Evolutionary conservation across 164 flowering plant genomes (phyloP), one percentile per base, ranked within the genome.

Genomic region (Hamamelis virginiana): DNA sequence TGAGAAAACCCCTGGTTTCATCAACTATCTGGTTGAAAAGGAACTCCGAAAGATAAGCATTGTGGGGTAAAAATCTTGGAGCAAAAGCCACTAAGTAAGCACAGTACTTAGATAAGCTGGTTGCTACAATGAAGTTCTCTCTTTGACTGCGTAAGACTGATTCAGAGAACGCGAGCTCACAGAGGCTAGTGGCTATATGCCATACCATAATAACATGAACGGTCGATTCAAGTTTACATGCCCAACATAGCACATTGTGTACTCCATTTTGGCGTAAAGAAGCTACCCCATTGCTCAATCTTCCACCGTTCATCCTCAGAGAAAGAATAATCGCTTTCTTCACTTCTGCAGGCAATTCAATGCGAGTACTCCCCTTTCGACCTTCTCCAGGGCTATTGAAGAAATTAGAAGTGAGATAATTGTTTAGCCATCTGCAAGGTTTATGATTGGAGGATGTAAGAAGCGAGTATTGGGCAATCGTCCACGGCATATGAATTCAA

Each of bases 61-160:
- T 50, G 21, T 25, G 63, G 11, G 70, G 63, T n/a, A 67, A 11
- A 11, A 56, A 41, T 43, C 45, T 13, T 3, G 70, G 63, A 38
- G 70, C 70, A 57, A 57, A 67, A 14, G 53, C 63, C 9, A 67
- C 63, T 63, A 67, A 67, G 27, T 65, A 65, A 4, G 59, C 68
- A 51, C 65, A 69, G 21, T 69, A 69, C 9, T 43, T 69, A 12
- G 71, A 69, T n/a, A 69, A 26, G 43, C 27, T 44, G 4, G 56
- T 59, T 3, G 71, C 71, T 6, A 69, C 65, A 10, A 14, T 6
- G 25, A 46, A 45, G n/a, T 59, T 9, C 41, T 33, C 41, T 33
- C 41, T 33, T 33, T 33, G 41, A 33, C 4, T 33, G 41, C 6
- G 41, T 6, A 33, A 33, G 6, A 33, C 41, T 33, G 41, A 33